phyloP scores from a whole-genome alignment of 331 rosid genomes.

The Telfairia occidentalis region DNA sequence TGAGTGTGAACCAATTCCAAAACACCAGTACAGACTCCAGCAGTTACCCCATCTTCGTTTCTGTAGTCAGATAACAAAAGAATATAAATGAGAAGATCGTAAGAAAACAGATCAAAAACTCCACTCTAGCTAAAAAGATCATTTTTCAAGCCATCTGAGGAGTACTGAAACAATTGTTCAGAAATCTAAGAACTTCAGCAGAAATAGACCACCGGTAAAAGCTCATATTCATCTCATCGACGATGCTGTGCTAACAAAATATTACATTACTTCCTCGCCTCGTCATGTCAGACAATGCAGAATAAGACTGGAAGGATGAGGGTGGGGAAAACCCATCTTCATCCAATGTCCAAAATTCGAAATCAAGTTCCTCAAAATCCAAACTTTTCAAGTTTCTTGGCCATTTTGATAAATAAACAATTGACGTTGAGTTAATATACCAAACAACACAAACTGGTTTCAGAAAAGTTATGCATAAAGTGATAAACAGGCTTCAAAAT shows the following conservation, averaged over 20 bases:
- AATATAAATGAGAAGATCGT: slow-evolving; percentile 14
- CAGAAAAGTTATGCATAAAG: neutral
- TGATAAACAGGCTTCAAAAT: neutral
- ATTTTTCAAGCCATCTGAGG: slow-evolving; percentile 4
- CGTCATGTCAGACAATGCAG: neutral
- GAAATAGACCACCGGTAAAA: neutral
- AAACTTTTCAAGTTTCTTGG: neutral
- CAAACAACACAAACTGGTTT: neutral
- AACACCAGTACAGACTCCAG: slow-evolving; percentile 78
- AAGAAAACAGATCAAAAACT: neutral
- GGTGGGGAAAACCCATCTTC: neutral
- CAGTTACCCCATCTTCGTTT: slow-evolving; percentile 90
- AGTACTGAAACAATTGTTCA: neutral
- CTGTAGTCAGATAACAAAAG: slow-evolving; percentile 38
- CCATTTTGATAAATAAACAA: neutral
- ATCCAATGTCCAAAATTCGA: neutral
- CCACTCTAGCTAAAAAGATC: neutral
- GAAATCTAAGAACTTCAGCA: neutral
- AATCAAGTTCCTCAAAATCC: neutral
- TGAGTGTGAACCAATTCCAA: slow-evolving; percentile 53
- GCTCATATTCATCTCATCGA: neutral
- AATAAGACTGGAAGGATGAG: neutral
- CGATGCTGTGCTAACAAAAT: neutral
- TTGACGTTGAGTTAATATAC: neutral
- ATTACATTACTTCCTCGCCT: neutral